Evolutionary conservation across 2,329 filamentous ascomycete genomes (phyloP), one percentile per base, ranked within the genome.

Genomic region (Bretziella fagacearum): DNA sequence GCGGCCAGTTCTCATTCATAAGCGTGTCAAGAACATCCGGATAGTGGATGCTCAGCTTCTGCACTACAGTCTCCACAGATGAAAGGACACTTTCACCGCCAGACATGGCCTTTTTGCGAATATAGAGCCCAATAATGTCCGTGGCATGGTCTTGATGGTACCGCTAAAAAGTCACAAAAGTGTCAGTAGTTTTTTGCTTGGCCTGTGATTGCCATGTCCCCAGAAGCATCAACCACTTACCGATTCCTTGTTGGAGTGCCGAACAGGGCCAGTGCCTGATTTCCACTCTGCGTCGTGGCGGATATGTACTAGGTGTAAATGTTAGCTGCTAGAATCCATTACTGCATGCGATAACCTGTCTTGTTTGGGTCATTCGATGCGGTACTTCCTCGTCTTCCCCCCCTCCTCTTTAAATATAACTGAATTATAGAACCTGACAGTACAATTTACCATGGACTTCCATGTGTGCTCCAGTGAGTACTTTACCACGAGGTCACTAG

Each of bases 141-240:
- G 63, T 62, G 17, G 67, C 67, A 66, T 71, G 69, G 52, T 72
- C 68, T 40, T 56, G 67, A 50, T 71, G 68, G 18, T 29, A 27
- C 15, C 17, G 44, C 44, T 47, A 40, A n/a, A 22, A 13, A 39
- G 15, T 10, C 2, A 18, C 18, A 44, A 3, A 20, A 13, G 11
- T 23, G 44, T 39, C 18, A 46, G 41, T 44, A 20, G 3, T 4
- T 42, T 30, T 8, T 30, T 10, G 27, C n/a, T n/a, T n/a, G n/a
- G n/a, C n/a, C n/a, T n/a, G n/a, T n/a, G n/a, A n/a, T n/a, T n/a
- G n/a, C n/a, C n/a, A n/a, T n/a, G n/a, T n/a, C n/a, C n/a, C n/a
- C n/a, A 2, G 11, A 15, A 29, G 36, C 22, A 44, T 33, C 29
- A 32, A 36, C 41, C 43, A 52, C 62, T 49, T 59, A 69, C 65